Base-by-base conservation (phyloP, 257 asterid species). In the Salvia splendens region DNA sequence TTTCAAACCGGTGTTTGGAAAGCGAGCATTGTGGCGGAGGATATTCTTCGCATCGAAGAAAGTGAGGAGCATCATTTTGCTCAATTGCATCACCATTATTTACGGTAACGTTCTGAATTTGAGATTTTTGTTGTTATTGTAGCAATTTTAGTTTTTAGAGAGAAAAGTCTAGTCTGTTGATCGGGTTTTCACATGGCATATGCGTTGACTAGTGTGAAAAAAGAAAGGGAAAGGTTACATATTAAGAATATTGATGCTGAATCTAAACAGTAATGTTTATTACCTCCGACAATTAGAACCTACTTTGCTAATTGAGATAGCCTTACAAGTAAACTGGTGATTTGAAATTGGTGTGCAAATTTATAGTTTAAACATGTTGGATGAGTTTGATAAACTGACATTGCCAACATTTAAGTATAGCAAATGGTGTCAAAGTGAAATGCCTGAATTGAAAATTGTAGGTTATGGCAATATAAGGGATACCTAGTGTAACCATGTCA, bases 31-130 rank as follows among this genome's bases (percentile, higher is more conserved):
- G 64, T 87, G 97, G 95, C 74, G 82, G 45, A 81, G 79, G 56
- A 53, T 70, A 14, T 72, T 81, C 8, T 79, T 80, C 38, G 76
- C 83, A 3, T 85, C 91, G n/a, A 70, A 70, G 77, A 88, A 80
- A 81, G 82, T 82, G 35, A 71, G 87, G 83, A 76, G 95, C 75
- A 73, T 91, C 65, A 71, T 91, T 71, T 75, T 91, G 80, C 91
- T 91, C 66, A 91, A 91, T 76, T 68, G 47, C 64, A 83, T 85
- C 52, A 81, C 96, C 16, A 38, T 91, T 65, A 61, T 88, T 32
- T 91, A 91, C 50, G 96, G 97, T 91, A 49, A 67, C 61, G 28
- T 55, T 64, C 68, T 17, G 41, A 20, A n/a, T 51, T 58, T 54
- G 30, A 6, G 6, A 8, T 50, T 57, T 58, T 14, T 8, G 3